Base-by-base conservation (phyloP, 1,139 yeast genomes). In the Nadsonia commutata region DNA sequence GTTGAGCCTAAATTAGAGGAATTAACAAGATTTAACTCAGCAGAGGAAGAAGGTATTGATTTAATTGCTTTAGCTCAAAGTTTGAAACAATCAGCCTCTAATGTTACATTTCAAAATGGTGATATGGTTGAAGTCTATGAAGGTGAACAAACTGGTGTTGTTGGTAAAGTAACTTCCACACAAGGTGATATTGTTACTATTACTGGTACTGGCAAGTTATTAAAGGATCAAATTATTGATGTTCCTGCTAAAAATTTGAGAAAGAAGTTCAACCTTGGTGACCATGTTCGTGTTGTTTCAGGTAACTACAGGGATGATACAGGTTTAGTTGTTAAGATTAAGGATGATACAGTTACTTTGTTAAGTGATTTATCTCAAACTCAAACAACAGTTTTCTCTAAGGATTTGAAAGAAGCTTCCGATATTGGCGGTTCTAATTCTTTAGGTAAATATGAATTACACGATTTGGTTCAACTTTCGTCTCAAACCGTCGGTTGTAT, bases 261-360 rank as follows among this genome's bases (percentile, higher is more conserved):
- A 57, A 90, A 90, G 60, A 77, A 83, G 42, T 90, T 90, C 62
- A 66, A 74, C 43, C 78, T 86, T 43, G 98, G 98, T 70, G 98
- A 90, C 61, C 97, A 90, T 59, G 95, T 93, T 16, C 78, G 95
- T 47, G 94, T 90, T 23, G 75, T 84, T 40, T 84, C 80, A 57
- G 98, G 98, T 56, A 85, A 81, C 57, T 94, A 85, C 60, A 70
- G 78, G 45, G 96, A 88, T 55, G 96, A 88, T 57, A 84, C 95
- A 20, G 98, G 98, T 64, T 74, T 90, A 66, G 95, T 90, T 43
- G 88, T 93, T 40, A 73, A 78, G 50, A 76, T 84, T 37, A 74
- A 76, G 43, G 84, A 81, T 41, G 95, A 88, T 55, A 81, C 84
- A 40, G 97, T 88, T 18, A 83, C 94, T 0, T 71, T 93, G 52